Evolutionary conservation across 1,284 basidiomycete species (phyloP).

Genomic region (Nidula niveotomentosa): DNA sequence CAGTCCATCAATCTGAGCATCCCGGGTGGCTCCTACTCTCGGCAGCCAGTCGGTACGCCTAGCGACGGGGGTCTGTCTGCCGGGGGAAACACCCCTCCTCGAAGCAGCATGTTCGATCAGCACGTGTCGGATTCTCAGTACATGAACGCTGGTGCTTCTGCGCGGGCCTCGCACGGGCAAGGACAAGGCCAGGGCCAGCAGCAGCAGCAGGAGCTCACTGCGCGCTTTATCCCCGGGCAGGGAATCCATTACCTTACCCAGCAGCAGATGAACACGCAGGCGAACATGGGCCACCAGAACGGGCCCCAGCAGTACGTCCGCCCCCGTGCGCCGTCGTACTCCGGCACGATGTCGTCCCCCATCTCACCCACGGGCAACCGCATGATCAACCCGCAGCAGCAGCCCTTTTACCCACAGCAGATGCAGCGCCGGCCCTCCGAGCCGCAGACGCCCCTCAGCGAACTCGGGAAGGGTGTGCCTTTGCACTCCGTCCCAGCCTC

Average conservation of each 20-base stretch:
- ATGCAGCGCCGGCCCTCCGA: constrained; percentile 49
- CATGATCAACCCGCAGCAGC: constrained; percentile 42
- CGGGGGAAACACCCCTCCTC: constrained; percentile 29
- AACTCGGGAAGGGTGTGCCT: constrained; percentile 90
- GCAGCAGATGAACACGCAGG: constrained; percentile 15
- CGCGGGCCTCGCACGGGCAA: constrained; percentile 2
- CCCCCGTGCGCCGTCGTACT: constrained; percentile 35
- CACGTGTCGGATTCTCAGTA: constrained; percentile 36
- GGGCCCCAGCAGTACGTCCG: constrained; percentile 26
- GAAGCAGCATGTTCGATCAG: constrained; percentile 36
- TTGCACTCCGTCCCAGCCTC: constrained; percentile 78
- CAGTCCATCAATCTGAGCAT: constrained; percentile 19
- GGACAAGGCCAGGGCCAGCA: constrained; percentile 15
- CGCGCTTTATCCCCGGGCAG: constrained; percentile 62
- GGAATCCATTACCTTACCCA: constrained; percentile 55
- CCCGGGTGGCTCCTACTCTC: no score
- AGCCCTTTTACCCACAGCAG: constrained; percentile 35
- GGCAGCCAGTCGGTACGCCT: constrained; percentile 43
- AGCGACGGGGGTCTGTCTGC: constrained; percentile 44
- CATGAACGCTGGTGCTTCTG: constrained; percentile 20
- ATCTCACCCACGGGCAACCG: constrained; percentile 44
- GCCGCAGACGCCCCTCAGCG: constrained; percentile 42
- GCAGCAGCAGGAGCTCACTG: constrained; percentile 36
- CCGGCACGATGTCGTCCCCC: constrained; percentile 35
- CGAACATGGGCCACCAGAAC: constrained; percentile 6